These are phyloP conservation scores for Avena atlantica DNA, from an alignment of 176 grass and related monocot genomes.

Conservation along the genomic window DNA sequence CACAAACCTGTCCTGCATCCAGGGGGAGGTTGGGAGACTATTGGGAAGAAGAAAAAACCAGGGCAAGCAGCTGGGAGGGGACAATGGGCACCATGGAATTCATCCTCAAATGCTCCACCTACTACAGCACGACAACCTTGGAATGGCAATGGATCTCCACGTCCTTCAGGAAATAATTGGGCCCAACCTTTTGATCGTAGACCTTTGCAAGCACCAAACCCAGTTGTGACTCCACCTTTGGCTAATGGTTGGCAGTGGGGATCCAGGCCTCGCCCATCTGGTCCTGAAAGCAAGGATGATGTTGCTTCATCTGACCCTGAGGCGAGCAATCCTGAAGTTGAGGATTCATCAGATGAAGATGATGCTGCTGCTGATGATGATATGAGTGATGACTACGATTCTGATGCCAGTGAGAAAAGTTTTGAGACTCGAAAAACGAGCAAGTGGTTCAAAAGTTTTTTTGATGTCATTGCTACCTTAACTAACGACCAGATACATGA, in stretches of 20 bases:
- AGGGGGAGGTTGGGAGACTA: conserved; percentile 70
- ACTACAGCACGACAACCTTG: conserved; percentile 51
- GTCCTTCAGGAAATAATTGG: conserved; percentile 52
- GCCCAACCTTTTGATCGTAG: conserved; percentile 53
- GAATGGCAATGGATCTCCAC: conserved; percentile 52
- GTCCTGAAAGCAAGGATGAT: conserved; percentile 53
- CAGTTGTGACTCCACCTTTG: conserved; percentile 58
- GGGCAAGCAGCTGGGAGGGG: conserved; percentile 52
- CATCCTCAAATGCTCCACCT: conserved; percentile 45
- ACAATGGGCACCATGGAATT: conserved; percentile 40
- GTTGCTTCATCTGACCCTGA: conserved; percentile 42
- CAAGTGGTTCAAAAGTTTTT: conserved; percentile 85
- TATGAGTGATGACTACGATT: conserved; percentile 71
- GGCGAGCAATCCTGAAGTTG: conserved; percentile 35
- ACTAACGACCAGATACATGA: conserved; percentile 80
- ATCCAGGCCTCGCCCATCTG: conserved; percentile 51
- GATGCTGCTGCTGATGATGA: conserved; percentile 54
- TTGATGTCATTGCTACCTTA: conserved; percentile 59
- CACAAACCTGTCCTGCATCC: conserved; percentile 30
- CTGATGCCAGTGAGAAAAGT: conserved; percentile 81
- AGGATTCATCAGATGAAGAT: conserved; percentile 55
- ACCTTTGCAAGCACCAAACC: conserved; percentile 46
- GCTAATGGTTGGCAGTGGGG: conserved; percentile 73
- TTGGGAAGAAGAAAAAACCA: conserved; percentile 69
- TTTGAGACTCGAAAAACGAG: conserved; percentile 76